These are phyloP conservation scores for Dipodascopsis uninucleata DNA, from an alignment of 805 yeast genomes.

Conservation along the genomic window DNA sequence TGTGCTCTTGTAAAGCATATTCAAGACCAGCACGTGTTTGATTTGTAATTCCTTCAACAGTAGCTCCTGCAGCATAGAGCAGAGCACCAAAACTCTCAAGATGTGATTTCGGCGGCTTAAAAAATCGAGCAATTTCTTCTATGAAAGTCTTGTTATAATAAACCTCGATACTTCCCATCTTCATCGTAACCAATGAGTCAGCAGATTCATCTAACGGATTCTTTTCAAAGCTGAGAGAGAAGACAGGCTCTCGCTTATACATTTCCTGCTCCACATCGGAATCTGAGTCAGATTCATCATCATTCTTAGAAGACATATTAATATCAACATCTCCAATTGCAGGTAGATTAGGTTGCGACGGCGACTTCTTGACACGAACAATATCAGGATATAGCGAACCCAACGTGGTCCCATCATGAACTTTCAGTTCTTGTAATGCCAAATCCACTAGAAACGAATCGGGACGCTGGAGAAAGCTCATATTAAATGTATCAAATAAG, in stretches of 20 bases:
- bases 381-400: constrained; percentile 79
- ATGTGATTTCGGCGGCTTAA: constrained; percentile 82
- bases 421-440: constrained; percentile 72
- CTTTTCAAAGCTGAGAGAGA: constrained; percentile 74
- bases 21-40: constrained; percentile 91
- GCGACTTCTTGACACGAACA: constrained; percentile 68
- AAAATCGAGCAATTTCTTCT: constrained; percentile 69
- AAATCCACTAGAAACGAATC: constrained; percentile 71
- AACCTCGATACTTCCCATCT: constrained; percentile 80
- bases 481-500: constrained; percentile 74
- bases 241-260: constrained; percentile 54
- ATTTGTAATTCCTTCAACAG: constrained; percentile 82
- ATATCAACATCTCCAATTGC: constrained; percentile 17
- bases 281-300: neutral
- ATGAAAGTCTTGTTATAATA: constrained; percentile 83
- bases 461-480: constrained; percentile 70
- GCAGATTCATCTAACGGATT: constrained; percentile 84
- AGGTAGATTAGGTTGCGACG: constrained; percentile 4
- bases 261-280: constrained; percentile 3
- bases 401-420: constrained; percentile 77
- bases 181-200: constrained; percentile 70
- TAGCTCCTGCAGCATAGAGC: constrained; percentile 90
- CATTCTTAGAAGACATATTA: neutral
- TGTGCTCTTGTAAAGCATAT: constrained; percentile 91
- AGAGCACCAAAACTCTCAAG: constrained; percentile 85